Conservation (phyloP, 140 eudicot species). For the Oenanthe javanica region DNA sequence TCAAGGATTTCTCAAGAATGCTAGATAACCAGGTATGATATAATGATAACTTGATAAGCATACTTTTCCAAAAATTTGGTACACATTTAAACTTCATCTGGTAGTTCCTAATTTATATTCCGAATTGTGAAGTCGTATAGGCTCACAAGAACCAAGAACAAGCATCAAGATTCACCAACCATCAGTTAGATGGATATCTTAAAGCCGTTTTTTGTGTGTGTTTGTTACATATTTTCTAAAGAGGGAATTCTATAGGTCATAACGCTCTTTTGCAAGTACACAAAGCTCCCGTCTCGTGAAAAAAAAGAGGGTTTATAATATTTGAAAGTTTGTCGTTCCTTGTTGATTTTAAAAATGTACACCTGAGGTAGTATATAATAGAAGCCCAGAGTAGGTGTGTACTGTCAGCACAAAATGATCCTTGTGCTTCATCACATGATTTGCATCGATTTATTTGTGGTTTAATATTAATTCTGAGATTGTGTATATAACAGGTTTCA, state of each 20-base stretch:
- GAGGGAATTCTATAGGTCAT: not conserved
- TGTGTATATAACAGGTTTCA: not conserved
- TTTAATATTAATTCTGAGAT: not conserved
- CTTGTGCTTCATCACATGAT: not conserved
- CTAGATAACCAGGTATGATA: slow-evolving; percentile 67
- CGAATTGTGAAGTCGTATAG: not conserved
- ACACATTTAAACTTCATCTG: not conserved
- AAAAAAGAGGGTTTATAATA: not conserved
- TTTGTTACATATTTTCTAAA: not conserved
- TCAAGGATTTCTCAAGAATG: slow-evolving; percentile 94
- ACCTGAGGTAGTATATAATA: not conserved
- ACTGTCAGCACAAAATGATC: not conserved
- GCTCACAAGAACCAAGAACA: not conserved
- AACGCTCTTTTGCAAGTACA: not conserved
- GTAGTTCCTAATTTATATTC: not conserved
- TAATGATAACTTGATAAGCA: not conserved
- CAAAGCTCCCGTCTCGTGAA: not conserved
- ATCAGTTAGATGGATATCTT: not conserved
- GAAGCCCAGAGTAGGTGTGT: not conserved
- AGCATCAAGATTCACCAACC: not conserved
- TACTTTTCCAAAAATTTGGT: not conserved
- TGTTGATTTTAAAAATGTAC: not conserved
- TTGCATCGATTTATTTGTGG: not conserved
- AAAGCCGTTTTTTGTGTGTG: not conserved
- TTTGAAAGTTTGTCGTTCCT: not conserved